Base-by-base conservation (phyloP, 1,139 yeast genomes). In the Saccharomyces hybrid region DNA sequence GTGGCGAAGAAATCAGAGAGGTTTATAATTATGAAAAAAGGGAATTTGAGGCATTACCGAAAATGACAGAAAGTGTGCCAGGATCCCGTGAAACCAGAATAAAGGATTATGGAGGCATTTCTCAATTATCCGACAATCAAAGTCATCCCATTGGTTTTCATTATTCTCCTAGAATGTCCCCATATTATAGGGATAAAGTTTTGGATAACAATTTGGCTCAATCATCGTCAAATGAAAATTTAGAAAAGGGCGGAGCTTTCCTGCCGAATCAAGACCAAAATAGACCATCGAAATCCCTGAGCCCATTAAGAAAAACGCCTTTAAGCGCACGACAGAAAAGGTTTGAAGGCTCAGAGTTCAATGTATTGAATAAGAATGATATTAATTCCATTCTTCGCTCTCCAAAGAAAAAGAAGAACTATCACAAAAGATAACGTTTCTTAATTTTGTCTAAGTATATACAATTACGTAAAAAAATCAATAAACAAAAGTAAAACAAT, bases 1-100 rank as follows among this genome's bases (percentile, higher is more conserved):
- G 51, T 14, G 71, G 72, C 9, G 64, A 61, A 5, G 28, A 57
- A 5, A 52, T 64, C 14, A 60, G 55, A 9, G 69, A 67, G 47
- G 55, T 51, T 20, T 67, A 55, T 52, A 64, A 66, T 53, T 56
- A 59, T 5, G 16, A 48, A 5, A 64, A 53, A 27, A 47, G 57
- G 16, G 55, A 57, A 32, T 67, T 67, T 53, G 69, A 67, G 53
- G 61, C 9, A 38, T 5, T 38, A 2, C 8, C 44, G 5, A 38
- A 11, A 4, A 20, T 14, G 25, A 38, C 23, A 5, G 7, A 38
- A 9, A 20, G 57, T 26, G 51, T 55, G n/a, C 42, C 48, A 16
- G 52, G 42, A 20, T 29, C 53, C 27, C 27, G n/a, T 5, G 23
- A 13, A 16, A 20, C 46, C 25, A 20, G 28, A 47, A 28, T 34